Base-by-base conservation (phyloP, 73 alveolate species). In the Paramecium pentaurelia region DNA sequence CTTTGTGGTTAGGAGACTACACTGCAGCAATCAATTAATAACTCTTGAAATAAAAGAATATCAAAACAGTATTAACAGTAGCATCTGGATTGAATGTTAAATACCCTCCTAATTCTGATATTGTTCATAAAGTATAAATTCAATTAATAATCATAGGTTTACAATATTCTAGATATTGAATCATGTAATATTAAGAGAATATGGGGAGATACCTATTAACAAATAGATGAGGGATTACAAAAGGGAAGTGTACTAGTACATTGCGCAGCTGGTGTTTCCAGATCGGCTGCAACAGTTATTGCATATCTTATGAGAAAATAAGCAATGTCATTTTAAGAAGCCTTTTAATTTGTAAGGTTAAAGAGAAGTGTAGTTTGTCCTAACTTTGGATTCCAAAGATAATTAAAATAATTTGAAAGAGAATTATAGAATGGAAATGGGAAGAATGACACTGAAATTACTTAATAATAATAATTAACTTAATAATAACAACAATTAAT, bases 221-320 rank as follows among this genome's bases (percentile, higher is more conserved):
- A 80, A 27, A 45, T 80, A 8, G 58, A 27, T 9, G 91, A 80
- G 16, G 91, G 91, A 45, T 11, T 80, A 6, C 12, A 70, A 58
- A 42, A 64, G 40, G 95, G 93, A 12, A 32, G 87, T 37, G 95
- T 95, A 59, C 60, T 95, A 5, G 97, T 93, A 4, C 97, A 95
- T 70, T 95, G 97, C 60, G 96, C 96, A 3, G 97, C 96, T 37
- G 97, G 97, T 11, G 94, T 93, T 71, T 87, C 95, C 3, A 51
- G 97, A 51, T 88, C 95, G 14, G 97, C 95, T 71, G 60, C 96
- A 6, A 92, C 94, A 64, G 92, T 93, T 22, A 84, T 68, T 12
- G 96, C 97, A 0, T 95, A 88, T 93, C 86, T 93, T 22, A 95
- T 95, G 97, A 28, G 32, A n/a, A 42, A 32, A 44, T 54, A 70